Evolutionary conservation across 225 moss, liverwort and hornwort species (phyloP).

Genomic region (Ulota crispa): DNA sequence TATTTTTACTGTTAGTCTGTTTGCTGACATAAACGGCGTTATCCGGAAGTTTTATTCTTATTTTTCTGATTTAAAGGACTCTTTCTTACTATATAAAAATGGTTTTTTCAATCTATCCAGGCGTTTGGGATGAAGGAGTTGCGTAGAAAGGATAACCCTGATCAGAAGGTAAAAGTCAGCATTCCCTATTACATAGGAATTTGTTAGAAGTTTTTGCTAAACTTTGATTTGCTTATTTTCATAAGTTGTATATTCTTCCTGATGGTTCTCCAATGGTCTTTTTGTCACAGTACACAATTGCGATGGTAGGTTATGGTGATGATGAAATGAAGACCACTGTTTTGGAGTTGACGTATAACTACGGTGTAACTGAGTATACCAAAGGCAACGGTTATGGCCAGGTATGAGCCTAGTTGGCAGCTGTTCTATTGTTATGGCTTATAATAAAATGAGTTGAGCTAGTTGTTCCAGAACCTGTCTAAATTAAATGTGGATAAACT

Average conservation of each 20-base stretch:
- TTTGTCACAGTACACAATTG: constrained; percentile 69
- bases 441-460: not conserved
- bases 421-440: not conserved
- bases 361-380: constrained; percentile 80
- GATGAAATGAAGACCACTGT: constrained; percentile 83
- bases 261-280: constrained; percentile 1
- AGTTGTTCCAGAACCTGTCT: not conserved
- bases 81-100: not conserved
- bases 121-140: constrained; percentile 89
- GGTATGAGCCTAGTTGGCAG: constrained; percentile 37
- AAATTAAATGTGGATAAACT: too few relatives aligned
- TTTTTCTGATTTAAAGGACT: not conserved
- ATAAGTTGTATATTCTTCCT: not conserved
- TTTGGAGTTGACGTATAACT: constrained; percentile 94
- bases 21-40: not conserved
- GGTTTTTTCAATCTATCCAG: constrained; percentile 34
- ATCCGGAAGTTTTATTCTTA: not conserved
- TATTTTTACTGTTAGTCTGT: not conserved
- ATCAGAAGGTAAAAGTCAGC: constrained; percentile 58
- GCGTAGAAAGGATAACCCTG: constrained; percentile 68
- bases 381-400: constrained; percentile 96
- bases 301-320: constrained; percentile 80
- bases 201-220: not conserved
- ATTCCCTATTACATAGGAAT: not conserved
- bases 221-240: not conserved